phyloP scores from a whole-genome alignment of 495 filamentous ascomycete genomes.

The Lasiosphaeris hirsuta region DNA sequence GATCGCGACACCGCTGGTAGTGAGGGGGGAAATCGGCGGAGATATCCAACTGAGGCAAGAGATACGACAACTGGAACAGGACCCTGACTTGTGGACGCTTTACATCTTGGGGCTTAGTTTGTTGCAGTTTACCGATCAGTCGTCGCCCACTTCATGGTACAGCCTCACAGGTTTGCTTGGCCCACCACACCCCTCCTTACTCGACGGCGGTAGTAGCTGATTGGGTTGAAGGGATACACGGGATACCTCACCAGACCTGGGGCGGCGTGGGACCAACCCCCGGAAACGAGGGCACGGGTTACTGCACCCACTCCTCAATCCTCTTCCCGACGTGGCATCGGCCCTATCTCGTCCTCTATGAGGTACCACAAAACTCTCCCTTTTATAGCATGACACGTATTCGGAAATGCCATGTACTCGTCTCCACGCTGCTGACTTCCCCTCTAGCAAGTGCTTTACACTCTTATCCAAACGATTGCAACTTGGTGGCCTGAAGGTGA shows the following conservation, averaged over 20 bases:
- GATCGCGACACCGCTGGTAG: slow-evolving; percentile 17
- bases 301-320: slow-evolving; percentile 63
- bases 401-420: background rate
- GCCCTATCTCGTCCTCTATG: slow-evolving; percentile 64
- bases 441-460: slow-evolving; percentile 55
- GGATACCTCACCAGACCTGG: slow-evolving; percentile 56
- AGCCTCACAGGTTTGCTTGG: slow-evolving; percentile 43
- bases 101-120: slow-evolving; percentile 54
- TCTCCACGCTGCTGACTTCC: slow-evolving; percentile 10
- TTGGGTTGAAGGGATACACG: slow-evolving; percentile 56
- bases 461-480: slow-evolving; percentile 50
- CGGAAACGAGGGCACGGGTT: slow-evolving; percentile 50
- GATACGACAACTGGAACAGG: slow-evolving; percentile 55
- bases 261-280: slow-evolving; percentile 49
- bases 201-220: background rate
- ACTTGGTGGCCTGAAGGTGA: slow-evolving; percentile 47
- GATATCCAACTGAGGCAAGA: slow-evolving; percentile 37
- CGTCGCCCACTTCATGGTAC: slow-evolving; percentile 56
- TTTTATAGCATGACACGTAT: too few relatives aligned
- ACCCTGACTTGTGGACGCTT: slow-evolving; percentile 56
- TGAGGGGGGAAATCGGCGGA: slow-evolving; percentile 16
- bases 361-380: slow-evolving; percentile 44
- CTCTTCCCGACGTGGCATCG: slow-evolving; percentile 72
- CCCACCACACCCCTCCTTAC: background rate
- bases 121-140: slow-evolving; percentile 54